Evolutionary conservation across 257 asterid species (phyloP).

Genomic region (Rehmannia glutinosa): DNA sequence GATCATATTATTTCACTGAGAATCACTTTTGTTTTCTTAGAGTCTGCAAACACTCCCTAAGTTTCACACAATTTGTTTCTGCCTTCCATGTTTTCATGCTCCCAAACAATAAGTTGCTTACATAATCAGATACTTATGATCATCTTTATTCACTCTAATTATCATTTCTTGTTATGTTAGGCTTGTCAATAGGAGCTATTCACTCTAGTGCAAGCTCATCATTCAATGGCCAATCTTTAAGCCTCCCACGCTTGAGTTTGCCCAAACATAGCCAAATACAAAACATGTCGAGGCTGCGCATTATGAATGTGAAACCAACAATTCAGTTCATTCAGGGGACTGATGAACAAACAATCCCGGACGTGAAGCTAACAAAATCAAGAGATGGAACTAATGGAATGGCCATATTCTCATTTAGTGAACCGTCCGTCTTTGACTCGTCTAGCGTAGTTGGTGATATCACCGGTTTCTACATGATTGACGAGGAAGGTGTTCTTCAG

Average conservation of each 20-base stretch:
- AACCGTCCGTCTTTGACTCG: constrained; percentile 91
- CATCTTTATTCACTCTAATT: too few relatives aligned
- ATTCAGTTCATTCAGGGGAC: constrained; percentile 93
- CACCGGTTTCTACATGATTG: constrained; percentile 92
- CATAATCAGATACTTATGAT: too few relatives aligned
- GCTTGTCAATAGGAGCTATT: constrained; percentile 32
- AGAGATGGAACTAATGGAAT: constrained; percentile 87
- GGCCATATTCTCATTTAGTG: constrained; percentile 76
- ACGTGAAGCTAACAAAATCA: constrained; percentile 86
- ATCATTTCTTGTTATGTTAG: constrained; percentile 25
- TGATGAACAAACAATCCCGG: constrained; percentile 85
- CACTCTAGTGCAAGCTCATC: constrained; percentile 50
- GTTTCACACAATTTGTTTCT: too few relatives aligned
- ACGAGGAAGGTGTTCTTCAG: constrained; percentile 83
- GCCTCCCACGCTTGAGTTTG: constrained; percentile 29
- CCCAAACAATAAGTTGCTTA: too few relatives aligned
- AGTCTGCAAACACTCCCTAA: too few relatives aligned
- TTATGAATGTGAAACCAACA: constrained; percentile 69
- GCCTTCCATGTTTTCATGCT: too few relatives aligned
- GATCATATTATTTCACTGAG: too few relatives aligned
- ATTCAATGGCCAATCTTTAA: constrained; percentile 60
- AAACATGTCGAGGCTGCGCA: constrained; percentile 23
- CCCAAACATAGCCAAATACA: constrained; percentile 17
- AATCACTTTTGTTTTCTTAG: too few relatives aligned
- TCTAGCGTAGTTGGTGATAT: constrained; percentile 86